Base-by-base conservation (phyloP, 192 early-diverging fungal species). In the Irineochytrium annulatum region DNA sequence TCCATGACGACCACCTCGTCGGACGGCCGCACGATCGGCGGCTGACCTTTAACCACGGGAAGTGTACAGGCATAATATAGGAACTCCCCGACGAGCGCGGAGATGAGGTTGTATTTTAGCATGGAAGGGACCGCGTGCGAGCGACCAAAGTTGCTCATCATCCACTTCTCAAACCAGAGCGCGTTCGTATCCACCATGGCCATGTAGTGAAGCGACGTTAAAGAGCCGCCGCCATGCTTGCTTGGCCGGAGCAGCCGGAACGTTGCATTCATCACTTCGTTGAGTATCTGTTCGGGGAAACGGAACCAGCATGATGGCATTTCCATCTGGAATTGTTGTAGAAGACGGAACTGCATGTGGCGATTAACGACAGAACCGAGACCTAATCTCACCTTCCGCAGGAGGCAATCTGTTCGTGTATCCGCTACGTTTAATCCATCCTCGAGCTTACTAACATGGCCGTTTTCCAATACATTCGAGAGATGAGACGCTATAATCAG, bases 151-250 rank as follows among this genome's bases (percentile, higher is more conserved):
- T 66, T 37, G 29, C 67, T 67, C 3, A 79, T 41, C 64, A 70
- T 78, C 79, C 79, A 81, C 43, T 78, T 81, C 37, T 81, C 71
- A 34, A 78, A 76, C 79, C 79, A 81, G 14, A 13, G 28, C 22
- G 65, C 60, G 5, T 44, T 27, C 13, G 72, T 59, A 66, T 81
- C 79, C 13, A 77, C 49, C 3, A 81, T 48, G 26, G 62, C 33
- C 2, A 81, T 62, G 43, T 65, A 69, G 44, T 78, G 67, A 20
- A 81, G 51, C n/a, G 74, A 60, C 8, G 66, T 68, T 3, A 73
- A 37, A 27, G 45, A 52, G 3, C 59, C 34, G 44, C 20, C 17
- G 19, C 20, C 57, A 20, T 17, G 53, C 8, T 39, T 43, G 11
- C 22, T 41, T 27, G 51, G 11, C 24, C 60, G 43, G 35, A 80